Base-by-base conservation (phyloP, 306 rosid genomes). In the Ochetophila trinervis region DNA sequence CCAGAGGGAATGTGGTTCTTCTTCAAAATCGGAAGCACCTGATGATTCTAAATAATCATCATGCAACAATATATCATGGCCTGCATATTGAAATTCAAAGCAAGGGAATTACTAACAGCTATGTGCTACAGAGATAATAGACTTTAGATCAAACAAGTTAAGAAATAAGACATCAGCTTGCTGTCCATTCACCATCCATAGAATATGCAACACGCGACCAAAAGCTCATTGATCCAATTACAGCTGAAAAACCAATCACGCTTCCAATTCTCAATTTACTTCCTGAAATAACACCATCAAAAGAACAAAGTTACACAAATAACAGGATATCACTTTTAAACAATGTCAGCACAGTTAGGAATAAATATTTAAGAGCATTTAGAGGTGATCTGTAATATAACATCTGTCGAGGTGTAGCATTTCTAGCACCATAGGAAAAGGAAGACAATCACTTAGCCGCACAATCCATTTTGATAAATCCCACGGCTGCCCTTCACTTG, bases 111-210 rank as follows among this genome's bases (percentile, higher is more conserved):
- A 71, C 13, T 63, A 13, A 49, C 48, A 55, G 30, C 23, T 6
- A 47, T n/a, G 57, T 18, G 11, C 17, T 30, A 13, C 17, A 8
- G 13, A 60, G 23, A 32, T 21, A 10, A 37, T 36, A 55, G 12
- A 63, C 14, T 45, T n/a, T 45, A 62, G 36, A 9, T 19, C 0
- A 8, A 13, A 44, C 20, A 20, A 49, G 23, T 2, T 30, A 13
- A 20, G 18, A 50, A 60, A 15, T 21, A 22, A 20, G 69, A 72
- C 68, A 76, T 63, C 60, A 62, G 66, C 15, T 60, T 21, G 45
- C 45, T 68, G 27, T 65, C 68, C 63, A 57, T 91, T 90, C 68
- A 85, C 96, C 95, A 57, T 90, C 89, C 80, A 85, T 77, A 75
- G 91, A 80, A 75, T 85, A 76, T 60, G 78, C 78, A 63, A 74